Evolutionary conservation across 352 stramenopile species (phyloP).

Genomic region (Albugo candida): DNA sequence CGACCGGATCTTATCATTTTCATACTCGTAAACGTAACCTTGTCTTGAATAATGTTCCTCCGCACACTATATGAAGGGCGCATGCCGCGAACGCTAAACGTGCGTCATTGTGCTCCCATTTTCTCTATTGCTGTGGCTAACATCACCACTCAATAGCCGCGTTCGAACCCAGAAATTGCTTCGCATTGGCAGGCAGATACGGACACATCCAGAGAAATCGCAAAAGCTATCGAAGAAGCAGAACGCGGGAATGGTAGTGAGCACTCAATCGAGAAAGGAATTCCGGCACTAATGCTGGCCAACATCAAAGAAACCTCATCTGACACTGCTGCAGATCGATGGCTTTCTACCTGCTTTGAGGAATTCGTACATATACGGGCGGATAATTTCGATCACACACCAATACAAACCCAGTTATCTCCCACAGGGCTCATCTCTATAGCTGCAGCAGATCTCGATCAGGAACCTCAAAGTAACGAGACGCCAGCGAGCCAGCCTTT

Average conservation of each 20-base stretch:
- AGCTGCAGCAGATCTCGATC: conserved; percentile 57
- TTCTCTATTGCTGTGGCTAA: not conserved
- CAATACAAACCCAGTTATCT: conserved; percentile 35
- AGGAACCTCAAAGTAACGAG: conserved; percentile 13
- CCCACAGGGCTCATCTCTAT: conserved; percentile 65
- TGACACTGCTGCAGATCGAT: conserved; percentile 7
- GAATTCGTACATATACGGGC: conserved; percentile 4
- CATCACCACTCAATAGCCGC: conserved; percentile 16
- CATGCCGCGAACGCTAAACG: conserved; percentile 56
- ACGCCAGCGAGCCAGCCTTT: no score
- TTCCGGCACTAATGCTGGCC: not conserved
- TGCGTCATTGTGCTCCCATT: conserved; percentile 12
- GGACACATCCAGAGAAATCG: conserved; percentile 35
- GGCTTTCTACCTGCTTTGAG: not conserved
- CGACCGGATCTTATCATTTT: no score
- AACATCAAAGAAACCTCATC: conserved; percentile 4
- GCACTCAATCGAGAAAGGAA: conserved; percentile 25
- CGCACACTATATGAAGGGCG: conserved; percentile 52
- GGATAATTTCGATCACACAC: conserved; percentile 6
- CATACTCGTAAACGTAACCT: no score
- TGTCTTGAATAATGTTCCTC: conserved; percentile 34
- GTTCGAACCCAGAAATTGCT: conserved; percentile 35
- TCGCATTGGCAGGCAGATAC: conserved; percentile 72
- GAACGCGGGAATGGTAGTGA: conserved; percentile 11
- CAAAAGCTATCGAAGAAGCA: conserved; percentile 39